Base-by-base conservation (phyloP, 768 basidiomycete species). In the Pulveroboletus sp. region DNA sequence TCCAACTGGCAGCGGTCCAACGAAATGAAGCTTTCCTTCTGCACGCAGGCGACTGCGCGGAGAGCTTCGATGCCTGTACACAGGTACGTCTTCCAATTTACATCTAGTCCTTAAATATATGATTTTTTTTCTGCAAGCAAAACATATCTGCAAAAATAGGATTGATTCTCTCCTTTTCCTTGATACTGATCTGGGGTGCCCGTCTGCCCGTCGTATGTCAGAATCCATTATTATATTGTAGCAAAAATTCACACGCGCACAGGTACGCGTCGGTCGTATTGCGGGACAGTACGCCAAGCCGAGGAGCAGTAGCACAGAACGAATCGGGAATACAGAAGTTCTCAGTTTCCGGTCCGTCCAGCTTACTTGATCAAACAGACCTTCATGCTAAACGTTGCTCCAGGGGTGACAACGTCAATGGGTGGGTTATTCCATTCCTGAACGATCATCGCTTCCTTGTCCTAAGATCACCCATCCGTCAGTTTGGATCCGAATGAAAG, bases 211-310 rank as follows among this genome's bases (percentile, higher is more conserved):
- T 97, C 32, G 94, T 97, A 58, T 37, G 82, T 72, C 16, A 34
- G 44, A 12, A 41, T 51, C 19, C 45, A 27, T 25, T 27, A 39
- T 38, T 41, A 27, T 20, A 25, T 37, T 37, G 40, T 50, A 16
- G 19, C 11, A 29, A 17, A 38, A 34, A 2, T 57, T 55, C 50
- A 45, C 45, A 55, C 45, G 11, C 2, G 37, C 50, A 23, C 41
- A 89, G 87, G 77, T 89, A 43, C 83, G 90, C 29, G 82, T 93
- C 43, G 90, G 90, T 6, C 81, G 97, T 11, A 97, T 98, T 53
- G 97, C 94, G 1, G 95, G 95, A 0, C 94, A 97, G 65, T 97
- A 95, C 57, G 94, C 94, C 14, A 97, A 95, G 66, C 97, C 95
- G 2, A 78, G 95, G 47, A 90, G 87, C 60, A 94, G 87, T 61